Evolutionary conservation across 1,284 basidiomycete species (phyloP).

Genomic region (Cryptococcus sp.): DNA sequence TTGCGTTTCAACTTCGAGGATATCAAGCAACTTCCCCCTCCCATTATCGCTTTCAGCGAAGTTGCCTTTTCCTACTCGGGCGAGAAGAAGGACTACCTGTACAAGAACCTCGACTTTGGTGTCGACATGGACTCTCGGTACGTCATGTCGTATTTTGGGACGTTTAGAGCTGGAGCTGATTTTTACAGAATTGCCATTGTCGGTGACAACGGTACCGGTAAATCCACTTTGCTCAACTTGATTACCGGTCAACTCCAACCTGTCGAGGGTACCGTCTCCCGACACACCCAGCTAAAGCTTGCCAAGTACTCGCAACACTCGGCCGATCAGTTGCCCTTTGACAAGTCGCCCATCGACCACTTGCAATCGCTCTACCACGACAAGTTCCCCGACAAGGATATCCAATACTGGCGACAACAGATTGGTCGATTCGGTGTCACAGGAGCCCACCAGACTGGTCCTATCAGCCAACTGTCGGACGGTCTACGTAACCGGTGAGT

Average conservation of each 20-base stretch:
- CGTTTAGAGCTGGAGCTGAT: too few species aligned
- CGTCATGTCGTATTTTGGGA: slow-evolving; percentile 2
- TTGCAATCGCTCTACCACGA: slow-evolving; percentile 72
- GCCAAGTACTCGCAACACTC: slow-evolving; percentile 98
- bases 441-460: slow-evolving; percentile 85
- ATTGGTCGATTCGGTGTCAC: slow-evolving; percentile 94
- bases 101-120: slow-evolving; percentile 85
- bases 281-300: slow-evolving; percentile 85
- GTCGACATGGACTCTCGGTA: slow-evolving; percentile 60
- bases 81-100: slow-evolving; percentile 78
- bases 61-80: slow-evolving; percentile 95
- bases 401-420: slow-evolving; percentile 82
- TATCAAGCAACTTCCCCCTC: slow-evolving; percentile 86
- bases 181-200: slow-evolving; percentile 85
- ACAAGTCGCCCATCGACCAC: slow-evolving; percentile 88
- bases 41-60: slow-evolving; percentile 91
- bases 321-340: slow-evolving; percentile 95
- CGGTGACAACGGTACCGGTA: slow-evolving; percentile 96
- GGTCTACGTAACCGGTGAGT: slow-evolving; percentile 84
- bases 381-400: slow-evolving; percentile 93
- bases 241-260: slow-evolving; percentile 83
- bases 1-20: slow-evolving; percentile 96
- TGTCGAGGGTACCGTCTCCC: slow-evolving; percentile 74
- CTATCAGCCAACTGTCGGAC: slow-evolving; percentile 91
- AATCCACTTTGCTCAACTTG: slow-evolving; percentile 93